These are phyloP conservation scores for Fusarium continuum DNA, from an alignment of 2,329 filamentous ascomycete species.

Conservation along the genomic window DNA sequence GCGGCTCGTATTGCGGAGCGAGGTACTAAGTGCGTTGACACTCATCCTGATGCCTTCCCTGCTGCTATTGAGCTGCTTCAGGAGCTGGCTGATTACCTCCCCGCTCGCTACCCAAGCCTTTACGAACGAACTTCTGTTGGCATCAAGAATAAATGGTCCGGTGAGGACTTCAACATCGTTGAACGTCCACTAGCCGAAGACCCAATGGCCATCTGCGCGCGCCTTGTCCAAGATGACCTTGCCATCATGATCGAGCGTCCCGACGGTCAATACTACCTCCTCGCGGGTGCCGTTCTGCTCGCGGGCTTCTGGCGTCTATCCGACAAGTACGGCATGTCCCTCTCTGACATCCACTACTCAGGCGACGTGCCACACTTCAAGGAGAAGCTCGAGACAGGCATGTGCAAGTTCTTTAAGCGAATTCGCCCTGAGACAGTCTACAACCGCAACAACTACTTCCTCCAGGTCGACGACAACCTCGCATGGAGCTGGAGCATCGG, in stretches of 20 bases:
- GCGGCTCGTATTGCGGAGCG: slow-evolving; percentile 72
- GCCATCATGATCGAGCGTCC: slow-evolving; percentile 82
- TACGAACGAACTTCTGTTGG: slow-evolving; percentile 71
- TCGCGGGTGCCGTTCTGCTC: slow-evolving; percentile 78
- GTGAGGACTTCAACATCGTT: slow-evolving; percentile 75
- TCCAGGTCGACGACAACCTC: slow-evolving; percentile 82
- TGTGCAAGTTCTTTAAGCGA: slow-evolving; percentile 82
- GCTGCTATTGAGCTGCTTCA: slow-evolving; percentile 80
- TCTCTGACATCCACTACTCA: slow-evolving; percentile 81
- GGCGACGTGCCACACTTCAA: slow-evolving; percentile 79
- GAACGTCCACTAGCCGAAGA: slow-evolving; percentile 74
- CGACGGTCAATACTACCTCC: slow-evolving; percentile 83
- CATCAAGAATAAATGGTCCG: slow-evolving; percentile 75
- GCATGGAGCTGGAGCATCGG: slow-evolving; percentile 83
- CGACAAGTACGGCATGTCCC: slow-evolving; percentile 82
- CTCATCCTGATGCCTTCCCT: slow-evolving; percentile 74
- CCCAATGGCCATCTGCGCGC: slow-evolving; percentile 78
- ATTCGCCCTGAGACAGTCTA: slow-evolving; percentile 72
- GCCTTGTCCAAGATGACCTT: slow-evolving; percentile 82
- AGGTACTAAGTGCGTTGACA: slow-evolving; percentile 72
- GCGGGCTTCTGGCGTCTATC: slow-evolving; percentile 84
- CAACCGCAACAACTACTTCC: slow-evolving; percentile 82
- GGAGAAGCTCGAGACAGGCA: slow-evolving; percentile 77
- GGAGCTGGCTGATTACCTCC: slow-evolving; percentile 76
- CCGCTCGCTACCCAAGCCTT: slow-evolving; percentile 77